Evolutionary conservation across 106 monocot genomes (phyloP).

Genomic region (Amphibolis antarctica): DNA sequence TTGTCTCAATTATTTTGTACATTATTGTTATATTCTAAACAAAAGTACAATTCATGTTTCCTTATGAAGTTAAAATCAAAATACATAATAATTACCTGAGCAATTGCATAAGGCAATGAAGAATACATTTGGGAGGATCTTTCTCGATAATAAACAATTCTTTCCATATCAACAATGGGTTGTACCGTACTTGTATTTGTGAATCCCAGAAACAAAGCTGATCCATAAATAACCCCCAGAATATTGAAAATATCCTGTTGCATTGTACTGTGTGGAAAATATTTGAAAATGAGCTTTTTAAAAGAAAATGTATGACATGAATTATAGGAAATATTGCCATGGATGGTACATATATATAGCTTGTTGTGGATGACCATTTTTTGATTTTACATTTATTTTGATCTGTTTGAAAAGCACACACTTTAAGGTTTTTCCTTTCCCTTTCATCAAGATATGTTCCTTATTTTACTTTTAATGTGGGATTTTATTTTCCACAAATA

Average conservation of each 20-base stretch:
- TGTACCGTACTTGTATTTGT: not conserved
- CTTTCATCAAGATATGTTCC: too few relatives aligned
- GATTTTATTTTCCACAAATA: too few relatives aligned
- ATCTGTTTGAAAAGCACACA: too few relatives aligned
- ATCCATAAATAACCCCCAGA: not conserved
- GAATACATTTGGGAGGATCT: constrained; percentile 5
- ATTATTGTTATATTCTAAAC: not conserved
- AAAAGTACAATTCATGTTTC: not conserved
- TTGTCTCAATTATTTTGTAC: not conserved
- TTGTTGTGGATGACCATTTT: not conserved
- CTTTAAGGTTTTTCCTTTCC: too few relatives aligned
- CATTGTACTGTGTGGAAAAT: constrained; percentile 22
- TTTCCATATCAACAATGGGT: constrained; percentile 5
- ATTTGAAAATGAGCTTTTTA: not conserved
- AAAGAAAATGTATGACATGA: not conserved
- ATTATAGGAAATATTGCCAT: not conserved
- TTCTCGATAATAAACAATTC: constrained; percentile 8
- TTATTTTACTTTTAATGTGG: too few relatives aligned
- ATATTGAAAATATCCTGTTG: constrained; percentile 31
- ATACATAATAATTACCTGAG: constrained; percentile 34
- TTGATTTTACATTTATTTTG: too few relatives aligned
- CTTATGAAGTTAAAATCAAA: not conserved
- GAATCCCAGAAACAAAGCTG: constrained; percentile 1
- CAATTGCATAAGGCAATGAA: constrained; percentile 49
- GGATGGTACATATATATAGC: not conserved